Percentiles rank a stretch among this genome's conserved stretches.
phyloP scores from a whole-genome alignment of 495 filamentous ascomycete genomes.

The Talaromyces wortmannii region DNA sequence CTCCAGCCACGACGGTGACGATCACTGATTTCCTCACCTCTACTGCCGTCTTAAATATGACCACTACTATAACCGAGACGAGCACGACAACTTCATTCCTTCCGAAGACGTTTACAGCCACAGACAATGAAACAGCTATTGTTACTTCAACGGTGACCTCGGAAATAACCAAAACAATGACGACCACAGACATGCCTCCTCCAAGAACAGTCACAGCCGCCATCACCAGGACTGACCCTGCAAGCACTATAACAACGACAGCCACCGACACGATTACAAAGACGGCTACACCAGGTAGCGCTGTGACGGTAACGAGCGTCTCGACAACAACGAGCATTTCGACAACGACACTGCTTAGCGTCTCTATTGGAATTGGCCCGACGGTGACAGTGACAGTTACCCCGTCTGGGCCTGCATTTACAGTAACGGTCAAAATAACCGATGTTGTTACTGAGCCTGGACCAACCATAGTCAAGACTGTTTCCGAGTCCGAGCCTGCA shows the following conservation, averaged over 20 bases:
- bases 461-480: background rate
- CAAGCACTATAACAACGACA: background rate
- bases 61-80: no score
- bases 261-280: no score
- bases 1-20: no score
- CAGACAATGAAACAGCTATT: no score
- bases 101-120: no score
- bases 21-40: no score
- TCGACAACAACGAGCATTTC: background rate
- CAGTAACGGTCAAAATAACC: constrained; percentile 2
- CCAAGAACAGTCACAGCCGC: background rate
- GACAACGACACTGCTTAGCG: background rate
- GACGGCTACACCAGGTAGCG: no score
- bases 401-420: background rate
- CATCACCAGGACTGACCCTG: background rate
- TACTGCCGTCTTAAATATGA: no score
- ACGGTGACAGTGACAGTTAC: background rate
- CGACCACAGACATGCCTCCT: background rate
- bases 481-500: constrained; percentile 4
- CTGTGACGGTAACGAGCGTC: background rate
- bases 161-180: background rate
- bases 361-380: background rate
- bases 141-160: no score
- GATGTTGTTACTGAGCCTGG: constrained; percentile 3
- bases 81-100: no score